These are phyloP conservation scores for Aspergillus floridensis DNA, from an alignment of 2,329 filamentous ascomycete genomes.

Conservation along the genomic window DNA sequence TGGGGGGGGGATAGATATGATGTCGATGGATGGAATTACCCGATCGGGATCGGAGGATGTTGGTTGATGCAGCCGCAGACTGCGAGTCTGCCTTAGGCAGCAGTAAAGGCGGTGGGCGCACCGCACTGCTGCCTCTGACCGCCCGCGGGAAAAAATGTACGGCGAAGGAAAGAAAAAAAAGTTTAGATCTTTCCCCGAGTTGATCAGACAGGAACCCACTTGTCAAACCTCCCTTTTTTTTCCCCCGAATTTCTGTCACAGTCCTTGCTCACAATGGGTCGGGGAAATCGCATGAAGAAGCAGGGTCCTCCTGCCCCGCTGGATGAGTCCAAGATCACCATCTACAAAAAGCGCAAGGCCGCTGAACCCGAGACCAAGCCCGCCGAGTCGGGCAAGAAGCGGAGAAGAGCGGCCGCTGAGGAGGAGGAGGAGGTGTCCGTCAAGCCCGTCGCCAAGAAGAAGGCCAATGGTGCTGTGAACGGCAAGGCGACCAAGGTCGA, in stretches of 20 bases:
- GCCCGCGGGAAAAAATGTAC: constrained; percentile 25
- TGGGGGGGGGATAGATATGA: background rate
- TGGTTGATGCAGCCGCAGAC: constrained; percentile 8
- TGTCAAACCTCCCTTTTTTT: constrained; percentile 12
- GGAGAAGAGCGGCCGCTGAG: constrained; percentile 50
- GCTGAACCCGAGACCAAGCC: constrained; percentile 59
- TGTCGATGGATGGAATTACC: constrained; percentile 15
- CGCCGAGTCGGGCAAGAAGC: constrained; percentile 62
- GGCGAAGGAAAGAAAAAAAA: constrained; percentile 29
- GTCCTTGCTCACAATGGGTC: constrained; percentile 66
- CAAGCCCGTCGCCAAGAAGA: constrained; percentile 40
- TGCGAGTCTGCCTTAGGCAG: constrained; percentile 12
- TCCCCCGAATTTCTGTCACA: constrained; percentile 7
- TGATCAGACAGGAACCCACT: constrained; percentile 10
- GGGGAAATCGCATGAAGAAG: constrained; percentile 90
- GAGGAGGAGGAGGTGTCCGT: constrained; percentile 37
- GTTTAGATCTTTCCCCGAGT: constrained; percentile 19
- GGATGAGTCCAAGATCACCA: constrained; percentile 64
- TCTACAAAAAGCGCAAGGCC: constrained; percentile 77
- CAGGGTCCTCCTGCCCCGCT: constrained; percentile 82
- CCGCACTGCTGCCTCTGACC: constrained; percentile 29
- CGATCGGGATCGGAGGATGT: constrained; percentile 14
- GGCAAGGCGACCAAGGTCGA: constrained; percentile 14
- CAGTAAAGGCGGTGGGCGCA: background rate
- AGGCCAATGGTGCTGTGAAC: constrained; percentile 23